Base-by-base conservation (phyloP, 371 early-diverging fungal species). In the Mortierella sp. region DNA sequence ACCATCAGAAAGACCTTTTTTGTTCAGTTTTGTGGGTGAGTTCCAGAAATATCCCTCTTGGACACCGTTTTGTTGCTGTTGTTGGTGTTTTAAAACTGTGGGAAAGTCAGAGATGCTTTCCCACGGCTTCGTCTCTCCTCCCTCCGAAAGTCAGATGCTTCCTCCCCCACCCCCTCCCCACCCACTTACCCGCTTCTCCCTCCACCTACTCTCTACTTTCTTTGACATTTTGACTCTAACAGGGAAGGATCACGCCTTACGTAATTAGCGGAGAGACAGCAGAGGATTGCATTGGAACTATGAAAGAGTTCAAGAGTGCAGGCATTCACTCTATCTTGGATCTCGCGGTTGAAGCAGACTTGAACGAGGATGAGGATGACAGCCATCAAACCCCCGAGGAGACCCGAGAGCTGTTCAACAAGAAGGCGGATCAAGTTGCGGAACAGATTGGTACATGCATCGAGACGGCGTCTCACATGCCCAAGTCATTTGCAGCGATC, bases 271-370 rank as follows among this genome's bases (percentile, higher is more conserved):
- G 98, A 54, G 97, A 98, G 80, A 90, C 91, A 30, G 84, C 91
- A 23, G 87, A 87, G 14, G 96, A 96, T 67, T 93, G 95, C 60
- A 81, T 89, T 10, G 87, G 89, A 9, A 89, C 89, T 7, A 96
- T 98, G 94, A 83, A 85, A 38, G 58, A 64, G 34, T 84, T 96
- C 51, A 74, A 88, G 54, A 72, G 72, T 14, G 73, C 82, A 14
- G 88, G 90, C 1, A 92, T 98, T 76, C 90, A 91, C 13, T 87
- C 91, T 34, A 96, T 96, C 69, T 87, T 96, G 34, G 96, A 96
- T 76, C 81, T 94, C 16, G 91, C 94, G 0, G 84, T 95, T 27
- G 97, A 98, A 68, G 92, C 93, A 12, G 97, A 98, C 64, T 67
- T 95, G 42, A 83, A 86, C 85, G 23, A 66, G 80, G 21, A 47